These are phyloP conservation scores for Plasmopara viticola DNA, from an alignment of 352 stramenopile species.

Conservation along the genomic window DNA sequence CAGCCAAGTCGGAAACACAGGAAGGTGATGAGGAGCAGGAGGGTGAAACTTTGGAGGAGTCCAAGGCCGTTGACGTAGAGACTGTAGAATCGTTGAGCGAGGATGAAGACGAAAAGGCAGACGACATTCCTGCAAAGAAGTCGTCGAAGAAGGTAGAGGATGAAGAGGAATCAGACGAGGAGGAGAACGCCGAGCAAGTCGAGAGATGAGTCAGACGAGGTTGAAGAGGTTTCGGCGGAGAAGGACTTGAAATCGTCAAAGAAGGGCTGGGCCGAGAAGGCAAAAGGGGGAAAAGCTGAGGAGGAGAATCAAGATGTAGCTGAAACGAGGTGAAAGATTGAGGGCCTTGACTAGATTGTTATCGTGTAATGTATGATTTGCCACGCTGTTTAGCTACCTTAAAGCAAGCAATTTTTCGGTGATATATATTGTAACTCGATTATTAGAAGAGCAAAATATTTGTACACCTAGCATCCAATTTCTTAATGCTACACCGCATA, in stretches of 20 bases:
- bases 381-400: neutral
- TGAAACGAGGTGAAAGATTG: neutral
- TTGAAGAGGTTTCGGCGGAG: no score
- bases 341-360: neutral
- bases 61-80: no score
- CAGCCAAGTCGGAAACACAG: no score
- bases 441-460: no score
- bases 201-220: no score
- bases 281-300: no score
- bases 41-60: no score
- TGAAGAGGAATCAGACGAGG: neutral
- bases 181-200: neutral
- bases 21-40: no score
- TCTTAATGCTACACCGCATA: conserved; percentile 23
- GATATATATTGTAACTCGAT: neutral
- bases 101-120: neutral
- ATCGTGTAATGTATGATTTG: neutral
- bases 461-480: neutral
- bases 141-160: neutral
- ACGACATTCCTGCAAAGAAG: neutral
- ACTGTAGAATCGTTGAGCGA: no score
- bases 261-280: no score
- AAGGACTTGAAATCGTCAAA: no score
- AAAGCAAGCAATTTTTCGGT: neutral
- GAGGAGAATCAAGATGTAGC: no score